Base-by-base conservation (phyloP, 2,329 filamentous ascomycete genomes). In the Phyllosticta ampelicida region DNA sequence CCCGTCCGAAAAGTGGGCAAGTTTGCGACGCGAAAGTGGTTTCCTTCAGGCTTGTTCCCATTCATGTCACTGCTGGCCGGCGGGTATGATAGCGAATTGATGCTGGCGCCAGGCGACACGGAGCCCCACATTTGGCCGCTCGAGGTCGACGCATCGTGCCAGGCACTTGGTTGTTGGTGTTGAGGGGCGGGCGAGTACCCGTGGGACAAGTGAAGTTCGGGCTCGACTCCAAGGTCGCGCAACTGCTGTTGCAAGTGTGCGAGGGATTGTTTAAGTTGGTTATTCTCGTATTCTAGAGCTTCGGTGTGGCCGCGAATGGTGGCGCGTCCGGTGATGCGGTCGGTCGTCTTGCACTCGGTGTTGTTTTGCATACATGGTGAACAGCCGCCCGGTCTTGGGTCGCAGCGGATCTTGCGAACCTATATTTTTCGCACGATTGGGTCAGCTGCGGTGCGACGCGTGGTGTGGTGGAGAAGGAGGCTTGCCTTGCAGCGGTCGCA, bases 331-430 rank as follows among this genome's bases (percentile, higher is more conserved):
- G 88, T 91, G 67, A 94, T 89, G 65, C 90, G 85, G 71, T 95
- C 90, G 60, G 90, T 95, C 56, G 90, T 90, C 73, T 83, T 86
- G 74, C 90, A 95, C 67, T 88, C 82, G 65, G 87, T 83, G 62
- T 83, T 84, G 68, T 88, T 87, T 71, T 86, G 84, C 65, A 83
- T 76, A 75, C 90, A 95, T 65, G 89, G 86, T 61, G 87, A 89
- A 74, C 90, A 95, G 62, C 89, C 90, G 63, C 88, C 86, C 29
- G 86, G 83, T 48, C 87, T 78, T 56, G 85, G 86, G 75, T 95
- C 90, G 77, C 90, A 95, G 68, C 88, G 84, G 66, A 95, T 95
- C 74, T 95, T 95, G 64, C 90, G 84, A 60, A 90, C 79, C 86
- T 89, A 66, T 60, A 61, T 26, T 16, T 18, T 52, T 8, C 4